A percentile compares a stretch with the other conserved stretches of the same genome.
Evolutionary conservation across 495 filamentous ascomycete species (phyloP).

Genomic region (Apodospora peruviana): DNA sequence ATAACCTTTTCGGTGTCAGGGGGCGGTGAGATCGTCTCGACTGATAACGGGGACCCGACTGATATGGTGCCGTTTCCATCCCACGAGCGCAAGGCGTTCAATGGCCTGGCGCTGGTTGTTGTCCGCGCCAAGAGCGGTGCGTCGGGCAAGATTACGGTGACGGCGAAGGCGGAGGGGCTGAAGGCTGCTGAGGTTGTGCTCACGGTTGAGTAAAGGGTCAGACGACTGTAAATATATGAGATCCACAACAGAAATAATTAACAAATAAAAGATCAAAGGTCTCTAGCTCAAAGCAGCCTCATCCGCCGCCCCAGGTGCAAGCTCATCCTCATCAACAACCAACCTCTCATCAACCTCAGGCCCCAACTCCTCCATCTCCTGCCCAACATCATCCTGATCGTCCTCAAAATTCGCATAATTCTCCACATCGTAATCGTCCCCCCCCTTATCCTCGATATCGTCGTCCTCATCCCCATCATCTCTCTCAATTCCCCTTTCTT

Average conservation of each 20-base stretch:
- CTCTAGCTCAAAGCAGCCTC: too few relatives aligned
- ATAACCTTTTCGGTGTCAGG: conserved; percentile 37
- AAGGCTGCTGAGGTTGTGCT: conserved; percentile 1
- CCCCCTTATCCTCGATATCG: conserved; percentile 1
- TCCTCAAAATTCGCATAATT: conserved; percentile 3
- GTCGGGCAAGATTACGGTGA: conserved; percentile 5
- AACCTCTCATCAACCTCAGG: neutral
- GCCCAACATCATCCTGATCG: neutral
- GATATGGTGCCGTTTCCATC: conserved; percentile 36
- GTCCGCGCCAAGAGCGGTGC: conserved; percentile 16
- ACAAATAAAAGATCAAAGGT: too few relatives aligned
- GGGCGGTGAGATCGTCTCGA: conserved; percentile 33
- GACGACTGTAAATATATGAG: too few relatives aligned
- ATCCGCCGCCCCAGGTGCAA: too few relatives aligned
- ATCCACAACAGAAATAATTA: too few relatives aligned
- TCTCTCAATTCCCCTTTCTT: neutral
- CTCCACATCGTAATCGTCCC: conserved; percentile 1
- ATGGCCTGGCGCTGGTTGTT: conserved; percentile 32
- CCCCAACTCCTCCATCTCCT: neutral
- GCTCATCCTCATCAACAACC: neutral
- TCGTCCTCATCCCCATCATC: neutral
- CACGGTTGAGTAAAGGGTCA: neutral
- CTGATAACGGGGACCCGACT: conserved; percentile 38
- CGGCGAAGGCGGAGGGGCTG: conserved; percentile 25
- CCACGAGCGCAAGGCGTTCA: conserved; percentile 30